Evolutionary conservation across 1,139 yeast genomes (phyloP), one percentile per base, ranked within the genome.

Genomic region (Geotrichum phurueaensis): DNA sequence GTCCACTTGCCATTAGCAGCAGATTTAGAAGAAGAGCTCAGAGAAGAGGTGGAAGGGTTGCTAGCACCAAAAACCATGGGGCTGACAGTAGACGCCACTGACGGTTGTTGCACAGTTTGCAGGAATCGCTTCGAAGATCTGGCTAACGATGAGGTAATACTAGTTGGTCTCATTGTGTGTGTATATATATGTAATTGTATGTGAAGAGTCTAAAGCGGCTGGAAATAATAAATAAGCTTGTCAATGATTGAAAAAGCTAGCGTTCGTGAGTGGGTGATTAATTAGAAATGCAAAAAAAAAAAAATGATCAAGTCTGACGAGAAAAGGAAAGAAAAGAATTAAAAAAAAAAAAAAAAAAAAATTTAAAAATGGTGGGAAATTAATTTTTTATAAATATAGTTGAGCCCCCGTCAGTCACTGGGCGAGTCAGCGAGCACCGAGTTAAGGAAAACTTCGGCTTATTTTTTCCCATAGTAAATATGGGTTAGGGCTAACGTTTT

Each of bases 111-210:
- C 9, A 59, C 58, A 22, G 63, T 61, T 27, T 61, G 63, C 23
- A 61, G 51, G 47, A 61, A 61, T 49, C 63, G 54, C 57, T 61
- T 61, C 20, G 63, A 58, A 9, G 63, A 59, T 49, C 63, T 48
- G 12, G 31, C 55, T 15, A 61, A 53, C 20, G 61, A 55, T 9
- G 43, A 18, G 45, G 55, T 33, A 20, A 58, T 25, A 18, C 56
- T 53, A 25, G 61, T 53, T 31, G 60, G 60, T 45, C 51, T 60
- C 63, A 60, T 60, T 53, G 58, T 60, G 31, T 59, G 53, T 54
- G 56, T 48, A 1, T 50, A 39, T 20, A 47, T 57, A 27, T n/a
- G n/a, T n/a, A n/a, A n/a, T n/a, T 51, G 36, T 48, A 18, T 39
- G 20, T 33, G n/a, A 39, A 2, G 20, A 15, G 45, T 39, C 45